phyloP scores from a whole-genome alignment of 225 moss, liverwort and hornwort genomes.

The Marchantia paleacea region DNA sequence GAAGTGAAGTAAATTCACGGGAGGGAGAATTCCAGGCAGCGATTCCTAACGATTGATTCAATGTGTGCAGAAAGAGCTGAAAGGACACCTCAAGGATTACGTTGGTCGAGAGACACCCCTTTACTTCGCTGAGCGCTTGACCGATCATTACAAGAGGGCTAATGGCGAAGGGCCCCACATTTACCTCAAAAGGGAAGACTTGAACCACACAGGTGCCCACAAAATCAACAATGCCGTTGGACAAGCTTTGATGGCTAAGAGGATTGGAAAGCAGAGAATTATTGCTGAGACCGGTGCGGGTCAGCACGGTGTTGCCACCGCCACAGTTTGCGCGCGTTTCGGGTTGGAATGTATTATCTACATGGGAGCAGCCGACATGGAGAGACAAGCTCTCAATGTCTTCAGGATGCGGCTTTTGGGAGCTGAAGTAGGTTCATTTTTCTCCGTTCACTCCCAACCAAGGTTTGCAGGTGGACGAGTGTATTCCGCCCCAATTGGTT shows the following conservation, averaged over 20 bases:
- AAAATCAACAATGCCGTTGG: slow-evolving; percentile 96
- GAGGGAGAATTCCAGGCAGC: no score
- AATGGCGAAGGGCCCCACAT: slow-evolving; percentile 82
- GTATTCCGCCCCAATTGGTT: no score
- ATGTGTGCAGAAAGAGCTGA: slow-evolving; percentile 60
- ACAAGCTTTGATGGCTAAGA: slow-evolving; percentile 87
- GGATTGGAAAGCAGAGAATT: slow-evolving; percentile 84
- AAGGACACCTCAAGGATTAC: slow-evolving; percentile 71
- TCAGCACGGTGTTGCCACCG: slow-evolving; percentile 97
- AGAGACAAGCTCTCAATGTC: slow-evolving; percentile 89
- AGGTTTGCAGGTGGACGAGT: no score
- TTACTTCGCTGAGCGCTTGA: slow-evolving; percentile 89
- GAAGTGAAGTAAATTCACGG: neutral
- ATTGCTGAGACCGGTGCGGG: slow-evolving; percentile 99
- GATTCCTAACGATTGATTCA: neutral
- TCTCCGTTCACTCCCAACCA: no score
- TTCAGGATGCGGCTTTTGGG: slow-evolving; percentile 96
- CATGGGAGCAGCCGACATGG: slow-evolving; percentile 98
- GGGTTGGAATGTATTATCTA: slow-evolving; percentile 89
- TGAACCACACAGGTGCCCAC: slow-evolving; percentile 94
- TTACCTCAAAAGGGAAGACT: slow-evolving; percentile 91
- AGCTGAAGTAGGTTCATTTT: slow-evolving; percentile 61
- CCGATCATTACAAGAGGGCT: slow-evolving; percentile 62
- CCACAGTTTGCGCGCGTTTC: slow-evolving; percentile 94
- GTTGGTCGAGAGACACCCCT: slow-evolving; percentile 94